Evolutionary conservation across 805 yeast species (phyloP).

Genomic region (Lachancea sp.): DNA sequence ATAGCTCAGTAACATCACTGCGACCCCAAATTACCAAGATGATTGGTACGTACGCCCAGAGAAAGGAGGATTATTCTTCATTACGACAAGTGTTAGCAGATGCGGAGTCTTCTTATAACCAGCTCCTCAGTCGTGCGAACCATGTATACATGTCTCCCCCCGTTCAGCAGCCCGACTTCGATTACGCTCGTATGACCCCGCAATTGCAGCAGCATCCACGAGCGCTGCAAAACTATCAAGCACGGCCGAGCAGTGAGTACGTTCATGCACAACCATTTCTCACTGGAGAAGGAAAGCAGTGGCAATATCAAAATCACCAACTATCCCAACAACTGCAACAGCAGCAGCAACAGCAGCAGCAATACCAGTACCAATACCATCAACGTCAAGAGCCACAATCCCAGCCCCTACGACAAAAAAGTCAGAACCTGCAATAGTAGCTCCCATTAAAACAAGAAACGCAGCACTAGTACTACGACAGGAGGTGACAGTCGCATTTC

Average conservation of each 20-base stretch:
- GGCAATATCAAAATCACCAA: neutral
- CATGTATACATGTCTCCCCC: constrained; percentile 1
- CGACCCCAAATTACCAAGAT: constrained; percentile 68
- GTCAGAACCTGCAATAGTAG: too few species aligned
- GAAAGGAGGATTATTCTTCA: constrained; percentile 69
- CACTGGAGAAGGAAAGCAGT: constrained; percentile 1
- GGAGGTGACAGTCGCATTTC: neutral
- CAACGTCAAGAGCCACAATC: neutral
- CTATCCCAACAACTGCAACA: constrained; percentile 10
- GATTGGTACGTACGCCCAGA: constrained; percentile 69
- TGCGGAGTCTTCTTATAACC: constrained; percentile 66
- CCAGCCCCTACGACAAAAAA: neutral
- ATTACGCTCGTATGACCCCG: neutral
- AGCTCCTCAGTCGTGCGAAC: constrained; percentile 49
- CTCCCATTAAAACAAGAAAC: neutral
- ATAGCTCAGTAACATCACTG: constrained; percentile 64
- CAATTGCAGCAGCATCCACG: neutral
- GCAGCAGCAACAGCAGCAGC: neutral
- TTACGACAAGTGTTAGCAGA: constrained; percentile 63
- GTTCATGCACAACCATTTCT: constrained; percentile 6
- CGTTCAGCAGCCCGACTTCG: neutral
- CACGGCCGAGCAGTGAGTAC: neutral
- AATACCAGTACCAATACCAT: constrained; percentile 1
- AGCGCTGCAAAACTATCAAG: neutral
- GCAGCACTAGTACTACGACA: neutral